These are phyloP conservation scores for Aspergillus aculeatinus DNA, from an alignment of 2,329 filamentous ascomycete genomes.

Conservation along the genomic window DNA sequence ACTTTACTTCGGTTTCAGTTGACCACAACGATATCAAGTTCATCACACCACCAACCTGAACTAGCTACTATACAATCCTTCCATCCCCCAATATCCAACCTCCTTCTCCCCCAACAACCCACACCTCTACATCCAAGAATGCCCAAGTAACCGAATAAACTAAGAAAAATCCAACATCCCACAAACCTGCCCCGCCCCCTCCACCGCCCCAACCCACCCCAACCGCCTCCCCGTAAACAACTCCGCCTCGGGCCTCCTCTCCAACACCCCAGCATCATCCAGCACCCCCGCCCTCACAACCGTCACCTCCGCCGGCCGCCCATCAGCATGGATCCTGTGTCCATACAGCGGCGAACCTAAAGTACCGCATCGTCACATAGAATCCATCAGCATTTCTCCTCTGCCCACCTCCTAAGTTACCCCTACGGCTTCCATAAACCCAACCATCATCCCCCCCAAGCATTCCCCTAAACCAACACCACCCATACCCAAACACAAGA, in stretches of 20 bases:
- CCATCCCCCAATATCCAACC: no score
- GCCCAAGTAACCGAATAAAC: neutral
- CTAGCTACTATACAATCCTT: no score
- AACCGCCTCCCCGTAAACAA: constrained; percentile 30
- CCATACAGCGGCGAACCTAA: constrained; percentile 32
- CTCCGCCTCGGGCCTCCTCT: constrained; percentile 31
- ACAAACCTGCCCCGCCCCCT: constrained; percentile 26
- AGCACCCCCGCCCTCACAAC: constrained; percentile 39
- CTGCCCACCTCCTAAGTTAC: no score
- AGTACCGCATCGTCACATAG: no score
- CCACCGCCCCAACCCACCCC: constrained; percentile 24
- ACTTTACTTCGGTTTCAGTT: no score
- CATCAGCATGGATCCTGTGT: constrained; percentile 21
- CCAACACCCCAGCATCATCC: constrained; percentile 31
- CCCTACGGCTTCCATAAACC: no score
- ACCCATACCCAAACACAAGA: neutral
- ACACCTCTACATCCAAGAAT: no score
- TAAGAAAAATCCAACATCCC: constrained; percentile 21
- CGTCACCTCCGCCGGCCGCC: constrained; percentile 20
- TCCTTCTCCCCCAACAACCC: no score
- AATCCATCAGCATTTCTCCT: no score
- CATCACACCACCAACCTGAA: no score
- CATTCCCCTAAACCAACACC: no score
- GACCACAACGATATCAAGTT: no score
- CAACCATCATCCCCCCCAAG: neutral